Base-by-base conservation (phyloP, 768 basidiomycete genomes). In the Plicaturopsis crispa region DNA sequence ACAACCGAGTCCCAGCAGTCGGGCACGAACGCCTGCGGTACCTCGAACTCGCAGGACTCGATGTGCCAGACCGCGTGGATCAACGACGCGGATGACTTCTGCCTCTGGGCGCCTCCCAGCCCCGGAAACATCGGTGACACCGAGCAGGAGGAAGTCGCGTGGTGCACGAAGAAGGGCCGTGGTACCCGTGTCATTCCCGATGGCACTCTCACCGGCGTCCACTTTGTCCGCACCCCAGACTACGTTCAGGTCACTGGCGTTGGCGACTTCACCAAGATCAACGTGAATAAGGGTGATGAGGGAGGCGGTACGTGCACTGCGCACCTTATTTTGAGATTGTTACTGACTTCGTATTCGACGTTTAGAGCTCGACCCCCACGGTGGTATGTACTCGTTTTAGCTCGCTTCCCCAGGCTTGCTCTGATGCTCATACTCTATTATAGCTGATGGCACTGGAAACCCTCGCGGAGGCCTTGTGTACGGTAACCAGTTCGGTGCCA, bases 111-210 rank as follows among this genome's bases (percentile, higher is more conserved):
- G 11, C 78, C 84, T 8, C 64, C 62, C 2, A 47, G 64, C 3
- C 59, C 65, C 44, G 70, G 70, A 12, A 61, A 65, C 17, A 79
- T 90, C 39, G 82, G 75, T 24, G 73, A 82, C 39, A 77, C 75
- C 0, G 88, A 91, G 52, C 72, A 69, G 24, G 57, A 72, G 36
- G 76, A 73, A 40, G 81, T 90, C 2, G 73, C 84, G 1, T 90
- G 74, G 69, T 93, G 85, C 66, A 78, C 78, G 22, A 78, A 82
- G 54, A 67, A 69, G 18, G 80, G 80, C 6, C 72, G 74, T 24
- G 88, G 87, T 6, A 72, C 84, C 1, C 82, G 88, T 35, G 57
- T 75, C 40, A 87, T 90, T 22, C 84, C 83, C 28, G 57, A 66
- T 1, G 82, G 80, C 16, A 66, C 81, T 6, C 61, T 90, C 30